A percentile compares a stretch with the other conserved stretches of the same genome.
phyloP scores from a whole-genome alignment of 345 rosid species.

The Hibiscus trionum region DNA sequence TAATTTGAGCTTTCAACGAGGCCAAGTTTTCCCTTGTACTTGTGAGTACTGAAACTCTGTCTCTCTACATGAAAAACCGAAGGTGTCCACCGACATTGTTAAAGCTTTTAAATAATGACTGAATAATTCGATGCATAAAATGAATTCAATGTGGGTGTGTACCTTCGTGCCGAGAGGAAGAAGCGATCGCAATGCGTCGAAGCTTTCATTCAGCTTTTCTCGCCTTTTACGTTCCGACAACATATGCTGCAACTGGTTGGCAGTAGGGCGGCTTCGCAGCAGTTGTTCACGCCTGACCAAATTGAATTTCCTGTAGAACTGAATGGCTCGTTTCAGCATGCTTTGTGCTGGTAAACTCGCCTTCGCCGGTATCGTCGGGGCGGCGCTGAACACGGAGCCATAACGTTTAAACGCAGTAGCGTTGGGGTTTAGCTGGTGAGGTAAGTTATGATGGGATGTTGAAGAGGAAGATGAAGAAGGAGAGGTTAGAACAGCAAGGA shows the following conservation, averaged over 20 bases:
- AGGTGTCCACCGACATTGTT: background rate
- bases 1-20: slow-evolving; percentile 46
- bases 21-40: slow-evolving; percentile 48
- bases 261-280: slow-evolving; percentile 29
- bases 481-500: slow-evolving; percentile 56
- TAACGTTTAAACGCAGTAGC: slow-evolving; percentile 46
- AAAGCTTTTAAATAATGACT: background rate
- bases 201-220: slow-evolving; percentile 84
- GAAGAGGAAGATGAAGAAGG: slow-evolving; percentile 47
- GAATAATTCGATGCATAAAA: too few relatives aligned
- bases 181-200: slow-evolving; percentile 53
- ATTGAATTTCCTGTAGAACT: slow-evolving; percentile 34
- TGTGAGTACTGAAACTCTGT: slow-evolving; percentile 62
- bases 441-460: slow-evolving; percentile 22
- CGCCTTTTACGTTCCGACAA: slow-evolving; percentile 82
- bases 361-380: slow-evolving; percentile 10
- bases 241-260: slow-evolving; percentile 77
- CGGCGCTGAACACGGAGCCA: background rate
- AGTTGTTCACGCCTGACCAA: slow-evolving; percentile 28
- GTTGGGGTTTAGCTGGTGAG: slow-evolving; percentile 4
- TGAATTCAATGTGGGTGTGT: background rate
- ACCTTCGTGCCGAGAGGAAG: slow-evolving; percentile 88
- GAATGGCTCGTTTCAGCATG: slow-evolving; percentile 44
- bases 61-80: slow-evolving; percentile 15
- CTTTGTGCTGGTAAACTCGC: slow-evolving; percentile 23